These are phyloP conservation scores for Pugionium dolabratum DNA, from an alignment of 345 rosid genomes.

Conservation along the genomic window DNA sequence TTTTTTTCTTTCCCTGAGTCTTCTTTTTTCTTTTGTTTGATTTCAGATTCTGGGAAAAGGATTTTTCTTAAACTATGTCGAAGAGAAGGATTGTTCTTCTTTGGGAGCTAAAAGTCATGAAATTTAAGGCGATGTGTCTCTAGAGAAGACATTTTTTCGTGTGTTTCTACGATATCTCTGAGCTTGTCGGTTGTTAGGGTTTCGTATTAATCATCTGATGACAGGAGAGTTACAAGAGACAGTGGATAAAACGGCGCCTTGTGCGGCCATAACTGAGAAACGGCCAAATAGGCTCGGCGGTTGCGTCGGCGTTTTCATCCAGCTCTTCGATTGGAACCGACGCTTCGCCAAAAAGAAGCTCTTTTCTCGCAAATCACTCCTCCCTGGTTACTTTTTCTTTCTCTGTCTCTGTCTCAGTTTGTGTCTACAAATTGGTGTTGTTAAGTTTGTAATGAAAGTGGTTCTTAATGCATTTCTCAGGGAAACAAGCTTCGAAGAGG, in stretches of 20 bases:
- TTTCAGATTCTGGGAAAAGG: background rate
- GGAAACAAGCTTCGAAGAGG: conserved; percentile 59
- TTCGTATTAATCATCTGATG: conserved; percentile 16
- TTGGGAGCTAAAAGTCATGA: background rate
- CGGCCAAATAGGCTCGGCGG: conserved; percentile 66
- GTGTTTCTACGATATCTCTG: conserved; percentile 16
- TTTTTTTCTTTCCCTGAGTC: background rate
- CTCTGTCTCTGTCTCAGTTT: background rate
- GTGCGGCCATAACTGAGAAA: conserved; percentile 72
- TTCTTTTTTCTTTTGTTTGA: conserved; percentile 4
- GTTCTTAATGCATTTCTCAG: conserved; percentile 36
- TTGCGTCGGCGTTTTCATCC: conserved; percentile 89
- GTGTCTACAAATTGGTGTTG: conserved; percentile 9
- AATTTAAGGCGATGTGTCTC: conserved; percentile 19
- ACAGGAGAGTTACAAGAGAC: conserved; percentile 56
- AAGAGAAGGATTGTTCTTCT: background rate
- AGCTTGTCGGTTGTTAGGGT: conserved; percentile 12
- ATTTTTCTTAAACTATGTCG: background rate
- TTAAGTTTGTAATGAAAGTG: background rate
- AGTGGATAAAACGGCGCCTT: conserved; percentile 37
- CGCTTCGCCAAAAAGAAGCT: conserved; percentile 80
- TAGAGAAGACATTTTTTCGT: conserved; percentile 19
- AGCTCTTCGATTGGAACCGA: conserved; percentile 88
- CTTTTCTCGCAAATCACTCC: conserved; percentile 73
- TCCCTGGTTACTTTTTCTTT: conserved; percentile 53